A percentile compares a stretch with the other conserved stretches of the same genome.
These are phyloP conservation scores for Diacronema lutheri DNA, from an alignment of 78 protist species.

Conservation along the genomic window DNA sequence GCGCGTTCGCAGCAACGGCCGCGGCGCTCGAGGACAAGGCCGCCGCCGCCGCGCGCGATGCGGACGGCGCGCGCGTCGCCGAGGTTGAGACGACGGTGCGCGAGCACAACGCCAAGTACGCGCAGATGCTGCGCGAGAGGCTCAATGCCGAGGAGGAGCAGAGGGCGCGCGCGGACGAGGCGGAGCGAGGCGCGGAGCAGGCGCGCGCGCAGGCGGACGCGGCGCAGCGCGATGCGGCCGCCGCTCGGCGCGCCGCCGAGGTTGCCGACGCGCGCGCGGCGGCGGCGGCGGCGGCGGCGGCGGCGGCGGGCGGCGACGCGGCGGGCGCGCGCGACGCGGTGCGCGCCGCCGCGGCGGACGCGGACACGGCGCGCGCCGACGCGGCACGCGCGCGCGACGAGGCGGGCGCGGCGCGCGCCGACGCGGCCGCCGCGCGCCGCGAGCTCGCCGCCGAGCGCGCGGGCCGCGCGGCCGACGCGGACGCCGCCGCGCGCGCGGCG, in stretches of 20 bases:
- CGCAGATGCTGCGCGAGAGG: constrained; percentile 31
- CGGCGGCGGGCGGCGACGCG: neutral
- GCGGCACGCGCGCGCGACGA: no score
- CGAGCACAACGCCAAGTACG: constrained; percentile 42
- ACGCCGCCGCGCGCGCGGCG: no score
- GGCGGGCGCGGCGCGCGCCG: no score
- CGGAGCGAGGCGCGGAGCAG: neutral
- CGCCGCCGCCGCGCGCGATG: neutral
- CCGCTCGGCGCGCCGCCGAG: neutral
- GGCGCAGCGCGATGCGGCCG: no score
- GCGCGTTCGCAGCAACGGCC: neutral
- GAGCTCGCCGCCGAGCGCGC: no score
- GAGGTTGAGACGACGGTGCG: constrained; percentile 19
- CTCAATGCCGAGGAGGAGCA: constrained; percentile 21
- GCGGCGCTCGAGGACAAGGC: neutral
- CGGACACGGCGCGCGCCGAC: no score
- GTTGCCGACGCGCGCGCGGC: neutral
- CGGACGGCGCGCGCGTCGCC: neutral
- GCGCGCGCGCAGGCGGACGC: neutral
- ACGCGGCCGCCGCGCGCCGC: no score
- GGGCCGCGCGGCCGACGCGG: no score
- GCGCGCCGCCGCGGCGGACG: no score
- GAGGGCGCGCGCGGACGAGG: neutral
- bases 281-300: neutral
- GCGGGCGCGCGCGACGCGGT: no score